Base-by-base conservation (phyloP, 805 yeast species). In the Scheffersomyces amazonensis region DNA sequence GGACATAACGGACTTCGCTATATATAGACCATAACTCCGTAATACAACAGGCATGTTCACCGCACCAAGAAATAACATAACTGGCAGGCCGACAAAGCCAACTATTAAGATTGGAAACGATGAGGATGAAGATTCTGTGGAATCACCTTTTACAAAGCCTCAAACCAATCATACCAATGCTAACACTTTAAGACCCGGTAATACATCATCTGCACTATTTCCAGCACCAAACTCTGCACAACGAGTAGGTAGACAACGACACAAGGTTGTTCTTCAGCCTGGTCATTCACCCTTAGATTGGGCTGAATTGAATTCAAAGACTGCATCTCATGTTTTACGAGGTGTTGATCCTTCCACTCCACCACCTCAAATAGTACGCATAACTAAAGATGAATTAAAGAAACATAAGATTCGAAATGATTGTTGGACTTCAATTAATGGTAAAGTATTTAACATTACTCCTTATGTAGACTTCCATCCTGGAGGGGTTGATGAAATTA, bases 261-360 rank as follows among this genome's bases (percentile, higher is more conserved):
- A 50, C 8, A 86, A 87, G 49, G 90, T 87, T 3, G 69, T 61
- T 0, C 66, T 87, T 13, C 67, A 73, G 31, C 95, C 93, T 0
- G 95, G 95, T 1, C 87, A 81, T 52, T 87, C 96, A 2, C 90
- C 95, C 0, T 59, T 87, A 43, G 96, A 87, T 55, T 87, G 96
- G 96, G 95, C 90, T 11, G 60, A 70, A 7, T 55, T 78, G 19
- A 80, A 78, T 36, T 54, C 63, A 11, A 62, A 71, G 5, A 46
- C 53, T 4, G 62, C 70, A 1, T 75, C 73, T 7, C 55, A 62
- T 41, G 69, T 78, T 42, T 68, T 85, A 30, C 58, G 86, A 46
- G 83, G 80, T 0, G 71, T 76, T 2, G 64, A 63, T 3, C 69
- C 73, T 0, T 58, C 61, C 27, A 71, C 79, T 0, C 81, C 81